phyloP scores from a whole-genome alignment of 2,329 filamentous ascomycete species.

The Akanthomyces lecanii region DNA sequence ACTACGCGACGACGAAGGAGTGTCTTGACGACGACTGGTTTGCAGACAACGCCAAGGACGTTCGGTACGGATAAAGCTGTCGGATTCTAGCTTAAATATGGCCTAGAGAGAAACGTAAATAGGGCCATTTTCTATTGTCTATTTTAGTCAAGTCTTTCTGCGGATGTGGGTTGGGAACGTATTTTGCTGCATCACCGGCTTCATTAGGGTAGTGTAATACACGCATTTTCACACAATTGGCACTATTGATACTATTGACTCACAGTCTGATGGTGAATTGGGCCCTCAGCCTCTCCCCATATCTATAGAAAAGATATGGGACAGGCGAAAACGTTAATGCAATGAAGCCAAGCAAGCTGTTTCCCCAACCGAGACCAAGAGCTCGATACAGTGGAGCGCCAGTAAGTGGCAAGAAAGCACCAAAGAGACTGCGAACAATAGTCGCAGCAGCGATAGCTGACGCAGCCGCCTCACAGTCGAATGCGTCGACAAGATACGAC shows the following conservation, averaged over 20 bases:
- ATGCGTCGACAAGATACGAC: slow-evolving; percentile 56
- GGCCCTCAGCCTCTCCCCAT: neutral
- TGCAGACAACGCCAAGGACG: slow-evolving; percentile 49
- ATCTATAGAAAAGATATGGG: slow-evolving; percentile 6
- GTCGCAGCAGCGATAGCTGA: slow-evolving; percentile 52
- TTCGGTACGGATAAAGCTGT: slow-evolving; percentile 33
- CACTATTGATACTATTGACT: no score
- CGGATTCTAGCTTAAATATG: no score
- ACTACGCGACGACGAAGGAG: slow-evolving; percentile 57
- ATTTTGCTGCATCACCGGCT: no score
- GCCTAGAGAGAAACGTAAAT: no score
- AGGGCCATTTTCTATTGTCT: no score
- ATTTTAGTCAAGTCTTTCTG: no score
- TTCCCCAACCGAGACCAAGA: slow-evolving; percentile 23
- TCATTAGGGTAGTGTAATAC: no score
- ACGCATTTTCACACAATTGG: no score
- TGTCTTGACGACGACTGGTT: slow-evolving; percentile 62
- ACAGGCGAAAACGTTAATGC: slow-evolving; percentile 13
- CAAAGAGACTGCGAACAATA: slow-evolving; percentile 41
- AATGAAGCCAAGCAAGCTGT: slow-evolving; percentile 20
- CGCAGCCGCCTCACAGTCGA: slow-evolving; percentile 30
- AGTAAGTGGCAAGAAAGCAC: slow-evolving; percentile 20
- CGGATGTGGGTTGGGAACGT: no score
- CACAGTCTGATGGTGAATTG: neutral
- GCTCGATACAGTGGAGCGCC: slow-evolving; percentile 19